Conservation (phyloP, 176 grass and related monocot species). For the Bolboschoenus planiculmis region DNA sequence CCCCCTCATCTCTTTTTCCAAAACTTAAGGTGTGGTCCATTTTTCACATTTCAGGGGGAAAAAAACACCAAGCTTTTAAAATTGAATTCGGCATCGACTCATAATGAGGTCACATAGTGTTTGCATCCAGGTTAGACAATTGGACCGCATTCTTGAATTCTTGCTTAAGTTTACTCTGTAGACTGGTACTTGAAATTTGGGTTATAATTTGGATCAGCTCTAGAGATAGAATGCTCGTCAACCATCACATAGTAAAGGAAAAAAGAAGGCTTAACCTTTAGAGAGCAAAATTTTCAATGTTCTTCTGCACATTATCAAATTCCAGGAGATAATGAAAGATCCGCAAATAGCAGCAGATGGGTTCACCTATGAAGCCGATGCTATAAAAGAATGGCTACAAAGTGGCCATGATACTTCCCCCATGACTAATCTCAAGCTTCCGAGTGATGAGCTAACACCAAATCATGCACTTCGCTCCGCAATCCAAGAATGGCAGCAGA, state of each 20-base stretch:
- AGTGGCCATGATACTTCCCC: conserved; percentile 57
- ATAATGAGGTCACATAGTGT: too few relatives aligned
- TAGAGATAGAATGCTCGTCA: not conserved
- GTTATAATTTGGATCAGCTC: not conserved
- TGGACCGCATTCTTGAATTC: not conserved
- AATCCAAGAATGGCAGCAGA: conserved; percentile 53
- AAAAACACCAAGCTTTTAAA: too few relatives aligned
- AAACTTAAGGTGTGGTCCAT: conserved; percentile 24
- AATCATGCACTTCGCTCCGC: conserved; percentile 69
- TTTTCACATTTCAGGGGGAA: not conserved
- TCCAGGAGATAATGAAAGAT: conserved; percentile 73
- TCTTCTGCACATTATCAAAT: not conserved
- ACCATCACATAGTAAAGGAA: not conserved
- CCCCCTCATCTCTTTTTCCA: too few relatives aligned
- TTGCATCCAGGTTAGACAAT: not conserved
- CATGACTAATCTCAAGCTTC: conserved; percentile 80
- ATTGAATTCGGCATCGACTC: too few relatives aligned
- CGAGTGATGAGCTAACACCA: conserved; percentile 38
- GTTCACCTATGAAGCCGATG: conserved; percentile 79
- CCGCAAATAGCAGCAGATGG: conserved; percentile 82
- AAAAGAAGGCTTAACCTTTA: not conserved
- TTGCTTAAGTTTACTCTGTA: not conserved
- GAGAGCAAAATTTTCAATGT: not conserved
- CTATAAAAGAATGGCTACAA: conserved; percentile 54
- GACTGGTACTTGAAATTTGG: not conserved